Base-by-base conservation (phyloP, 306 rosid genomes). In the Trifolium repens region DNA sequence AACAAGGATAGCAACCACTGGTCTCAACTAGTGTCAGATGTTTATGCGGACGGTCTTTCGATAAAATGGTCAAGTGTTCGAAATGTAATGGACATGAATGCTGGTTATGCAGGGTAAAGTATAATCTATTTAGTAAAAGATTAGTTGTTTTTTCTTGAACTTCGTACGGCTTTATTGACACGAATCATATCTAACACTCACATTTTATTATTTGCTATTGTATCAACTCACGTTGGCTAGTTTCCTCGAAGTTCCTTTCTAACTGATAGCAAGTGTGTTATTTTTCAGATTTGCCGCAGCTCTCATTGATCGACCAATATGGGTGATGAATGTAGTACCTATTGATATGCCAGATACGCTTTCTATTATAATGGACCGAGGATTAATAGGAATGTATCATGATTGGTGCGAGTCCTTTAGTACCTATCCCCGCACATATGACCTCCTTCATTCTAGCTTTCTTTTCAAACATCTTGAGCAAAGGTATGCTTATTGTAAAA, bases 391-490 rank as follows among this genome's bases (percentile, higher is more conserved):
- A 82, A 75, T 89, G 85, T 94, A 91, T 78, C 98, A 94, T 53
- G 97, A 94, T 83, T 94, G 97, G 98, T 94, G 98, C 71, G 93
- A 94, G 77, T 88, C 98, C 39, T 84, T 91, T n/a, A 90, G 79
- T 52, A 90, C 97, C 62, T 91, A 94, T 75, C 97, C 98, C 43
- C 89, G 96, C 68, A 90, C 98, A 13, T 91, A 89, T 52, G 96
- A 94, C 78, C 93, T 94, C 30, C 84, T 91, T 24, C 98, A 94
- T 82, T 78, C 96, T n/a, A 86, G 91, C 84, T 89, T 79, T 72
- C 91, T 94, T 84, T 85, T 90, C 77, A 60, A 81, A 82, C 75
- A 74, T 78, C 85, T 81, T 60, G 80, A 82, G 43, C 79, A 71
- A 83, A 90, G 99, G 99, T 94, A 89, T 64, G 73, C 44, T 73